These are phyloP conservation scores for Fusarium euwallaceae DNA, from an alignment of 2,329 filamentous ascomycete genomes.

Conservation along the genomic window DNA sequence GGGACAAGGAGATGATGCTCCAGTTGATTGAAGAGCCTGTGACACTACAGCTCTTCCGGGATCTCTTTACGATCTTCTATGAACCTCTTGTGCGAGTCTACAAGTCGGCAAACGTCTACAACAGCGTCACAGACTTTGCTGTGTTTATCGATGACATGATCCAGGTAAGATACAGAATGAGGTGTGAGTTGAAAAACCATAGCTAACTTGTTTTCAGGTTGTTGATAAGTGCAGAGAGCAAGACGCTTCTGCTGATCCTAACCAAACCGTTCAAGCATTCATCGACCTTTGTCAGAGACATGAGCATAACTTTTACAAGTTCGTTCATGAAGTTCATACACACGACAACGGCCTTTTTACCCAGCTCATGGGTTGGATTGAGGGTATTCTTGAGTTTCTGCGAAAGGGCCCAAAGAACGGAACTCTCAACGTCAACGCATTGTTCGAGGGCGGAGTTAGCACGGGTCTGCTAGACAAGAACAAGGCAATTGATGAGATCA, in stretches of 20 bases:
- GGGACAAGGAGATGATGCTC: conserved; percentile 98
- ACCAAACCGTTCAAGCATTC: conserved; percentile 97
- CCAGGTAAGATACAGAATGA: conserved; percentile 63
- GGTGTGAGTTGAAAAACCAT: not conserved
- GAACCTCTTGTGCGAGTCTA: conserved; percentile 97
- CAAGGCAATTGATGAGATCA: conserved; percentile 82
- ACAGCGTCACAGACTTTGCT: conserved; percentile 95
- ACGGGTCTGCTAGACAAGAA: conserved; percentile 76
- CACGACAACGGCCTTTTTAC: conserved; percentile 98
- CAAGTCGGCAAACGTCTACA: conserved; percentile 98
- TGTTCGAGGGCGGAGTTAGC: conserved; percentile 85
- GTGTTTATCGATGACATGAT: conserved; percentile 95
- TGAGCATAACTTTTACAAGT: conserved; percentile 98
- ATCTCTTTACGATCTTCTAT: conserved; percentile 98
- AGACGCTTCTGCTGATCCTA: conserved; percentile 94
- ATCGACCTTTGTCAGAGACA: conserved; percentile 96
- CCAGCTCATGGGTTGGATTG: conserved; percentile 96
- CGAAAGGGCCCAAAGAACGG: conserved; percentile 87
- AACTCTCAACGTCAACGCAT: conserved; percentile 92
- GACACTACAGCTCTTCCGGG: conserved; percentile 95
- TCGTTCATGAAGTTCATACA: conserved; percentile 96
- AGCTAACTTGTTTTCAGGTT: conserved; percentile 58
- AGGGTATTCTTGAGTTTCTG: conserved; percentile 93
- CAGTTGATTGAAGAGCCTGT: conserved; percentile 95
- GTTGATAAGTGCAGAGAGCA: conserved; percentile 75